Evolutionary conservation across 2,329 filamentous ascomycete species (phyloP), one percentile per base, ranked within the genome.

Genomic region (Monosporascus sp.): DNA sequence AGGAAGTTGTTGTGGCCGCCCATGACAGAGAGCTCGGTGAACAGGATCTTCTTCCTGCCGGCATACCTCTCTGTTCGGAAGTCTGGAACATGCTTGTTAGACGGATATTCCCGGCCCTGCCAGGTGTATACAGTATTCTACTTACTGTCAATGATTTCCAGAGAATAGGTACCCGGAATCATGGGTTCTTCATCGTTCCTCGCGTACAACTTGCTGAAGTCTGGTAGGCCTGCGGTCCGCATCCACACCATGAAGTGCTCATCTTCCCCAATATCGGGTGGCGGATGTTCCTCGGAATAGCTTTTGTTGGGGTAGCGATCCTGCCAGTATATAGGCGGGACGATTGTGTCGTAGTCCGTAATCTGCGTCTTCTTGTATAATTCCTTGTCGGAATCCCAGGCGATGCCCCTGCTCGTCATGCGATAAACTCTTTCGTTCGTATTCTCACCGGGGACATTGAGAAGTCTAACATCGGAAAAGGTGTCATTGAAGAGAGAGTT

Each of bases 201-300:
- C 70, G 87, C 82, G 46, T 90, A 90, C 47, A 99, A 77, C 75
- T 99, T 99, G 80, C 89, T 96, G 69, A 99, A 99, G 5, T 87
- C 88, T 1, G 94, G 94, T 63, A 97, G 75, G 53, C 93, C 94
- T 24, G 94, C 94, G 2, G 95, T 96, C 63, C 94, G 85, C 94
- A 99, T 99, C 94, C 94, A 99, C 22, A 97, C 92, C 73, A 97
- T 92, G 70, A 99, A 96, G 44, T 85, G 84, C 69, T 96, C 88
- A 73, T 90, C 86, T 0, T 83, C 73, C 57, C 86, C 79, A 18
- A 97, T 70, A 62, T 94, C 73, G 0, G 91, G 90, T 22, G 90
- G 84, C 2, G 81, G 82, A 49, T 80, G 78, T 1, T 81, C 72
- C 0, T 75, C 69, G 3, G 81, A 85, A 66, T 96, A 96, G 58